These are phyloP conservation scores for Metarhizium anisopliae DNA, from an alignment of 2,329 filamentous ascomycete species.

Conservation along the genomic window DNA sequence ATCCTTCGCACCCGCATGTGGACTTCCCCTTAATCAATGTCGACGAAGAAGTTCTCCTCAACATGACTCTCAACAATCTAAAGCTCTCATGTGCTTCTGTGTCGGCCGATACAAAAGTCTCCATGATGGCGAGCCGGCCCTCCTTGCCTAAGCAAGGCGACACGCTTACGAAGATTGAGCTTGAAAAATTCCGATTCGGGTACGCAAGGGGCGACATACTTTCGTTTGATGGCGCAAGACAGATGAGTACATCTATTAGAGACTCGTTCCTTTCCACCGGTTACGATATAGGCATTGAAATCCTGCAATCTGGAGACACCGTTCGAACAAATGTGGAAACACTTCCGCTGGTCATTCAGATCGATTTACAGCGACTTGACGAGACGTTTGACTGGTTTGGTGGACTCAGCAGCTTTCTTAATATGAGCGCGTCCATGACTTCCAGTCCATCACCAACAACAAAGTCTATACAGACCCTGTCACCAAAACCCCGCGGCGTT, in stretches of 20 bases:
- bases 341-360: slow-evolving; percentile 62
- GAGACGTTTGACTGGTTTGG: slow-evolving; percentile 85
- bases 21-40: slow-evolving; percentile 31
- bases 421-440: slow-evolving; percentile 75
- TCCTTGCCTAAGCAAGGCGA: slow-evolving; percentile 12
- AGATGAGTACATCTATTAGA: slow-evolving; percentile 50
- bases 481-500: slow-evolving; percentile 44
- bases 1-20: slow-evolving; percentile 37
- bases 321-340: slow-evolving; percentile 60
- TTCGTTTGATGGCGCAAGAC: slow-evolving; percentile 49
- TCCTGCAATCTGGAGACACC: slow-evolving; percentile 34
- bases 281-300: slow-evolving; percentile 47
- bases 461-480: slow-evolving; percentile 27
- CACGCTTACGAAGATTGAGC: slow-evolving; percentile 29
- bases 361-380: slow-evolving; percentile 75
- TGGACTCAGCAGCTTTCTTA: slow-evolving; percentile 82
- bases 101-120: background rate
- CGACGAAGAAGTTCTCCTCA: slow-evolving; percentile 43
- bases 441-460: slow-evolving; percentile 52
- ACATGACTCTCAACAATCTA: slow-evolving; percentile 37
- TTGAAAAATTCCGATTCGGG: slow-evolving; percentile 53
- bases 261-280: slow-evolving; percentile 50
- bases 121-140: slow-evolving; percentile 3
- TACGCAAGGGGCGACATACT: slow-evolving; percentile 55
- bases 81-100: slow-evolving; percentile 13